These are phyloP conservation scores for Tricholoma flavovirens DNA, from an alignment of 768 basidiomycete genomes.

Conservation along the genomic window DNA sequence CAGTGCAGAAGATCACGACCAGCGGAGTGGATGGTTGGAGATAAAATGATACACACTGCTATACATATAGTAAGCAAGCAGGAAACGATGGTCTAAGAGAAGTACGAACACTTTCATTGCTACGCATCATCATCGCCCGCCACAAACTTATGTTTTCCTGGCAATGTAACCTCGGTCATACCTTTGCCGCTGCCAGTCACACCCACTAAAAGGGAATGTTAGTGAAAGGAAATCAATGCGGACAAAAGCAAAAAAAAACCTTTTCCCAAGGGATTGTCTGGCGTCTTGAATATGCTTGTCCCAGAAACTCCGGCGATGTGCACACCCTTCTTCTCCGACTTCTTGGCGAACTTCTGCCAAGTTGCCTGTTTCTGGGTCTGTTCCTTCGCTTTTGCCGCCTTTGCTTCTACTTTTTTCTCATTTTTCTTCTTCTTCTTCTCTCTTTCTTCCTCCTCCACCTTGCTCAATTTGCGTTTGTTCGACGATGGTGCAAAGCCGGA, in stretches of 20 bases:
- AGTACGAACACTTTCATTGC: slow-evolving; percentile 10
- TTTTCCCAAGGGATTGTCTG: slow-evolving; percentile 83
- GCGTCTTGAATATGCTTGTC: slow-evolving; percentile 92
- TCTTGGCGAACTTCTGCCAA: slow-evolving; percentile 96
- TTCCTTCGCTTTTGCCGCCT: slow-evolving; percentile 84
- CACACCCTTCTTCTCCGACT: slow-evolving; percentile 88
- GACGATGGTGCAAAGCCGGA: slow-evolving; percentile 37
- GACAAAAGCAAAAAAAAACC: slow-evolving; percentile 44
- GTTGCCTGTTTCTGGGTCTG: slow-evolving; percentile 77
- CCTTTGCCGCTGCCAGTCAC: slow-evolving; percentile 88
- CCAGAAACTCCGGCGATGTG: slow-evolving; percentile 85
- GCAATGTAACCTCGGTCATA: slow-evolving; percentile 70
- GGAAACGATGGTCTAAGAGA: neutral
- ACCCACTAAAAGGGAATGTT: slow-evolving; percentile 52
- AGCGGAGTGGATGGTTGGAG: slow-evolving; percentile 7
- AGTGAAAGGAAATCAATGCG: slow-evolving; percentile 5
- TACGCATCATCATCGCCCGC: slow-evolving; percentile 38
- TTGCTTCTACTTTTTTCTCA: slow-evolving; percentile 84
- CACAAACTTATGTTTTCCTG: slow-evolving; percentile 74
- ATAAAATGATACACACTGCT: slow-evolving; percentile 1
- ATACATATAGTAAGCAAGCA: neutral
- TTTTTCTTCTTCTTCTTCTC: slow-evolving; percentile 93
- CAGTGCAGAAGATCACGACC: slow-evolving; percentile 1
- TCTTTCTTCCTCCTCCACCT: slow-evolving; percentile 81
- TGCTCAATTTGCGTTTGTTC: slow-evolving; percentile 73